Conservation (phyloP, 148 eudicot genomes). For the Amaranthus palmeri region DNA sequence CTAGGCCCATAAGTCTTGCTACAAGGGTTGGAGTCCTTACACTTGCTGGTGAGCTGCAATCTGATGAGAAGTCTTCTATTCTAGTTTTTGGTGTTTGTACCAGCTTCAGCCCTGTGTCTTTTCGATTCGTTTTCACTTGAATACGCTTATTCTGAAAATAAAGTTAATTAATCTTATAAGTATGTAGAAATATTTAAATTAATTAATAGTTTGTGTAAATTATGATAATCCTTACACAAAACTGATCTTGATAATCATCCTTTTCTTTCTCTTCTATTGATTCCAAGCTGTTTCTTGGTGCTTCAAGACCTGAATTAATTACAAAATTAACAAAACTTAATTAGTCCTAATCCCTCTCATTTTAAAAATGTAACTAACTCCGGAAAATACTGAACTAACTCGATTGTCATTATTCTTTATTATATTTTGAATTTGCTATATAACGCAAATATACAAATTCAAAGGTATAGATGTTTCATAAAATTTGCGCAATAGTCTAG, state of each 20-base stretch:
- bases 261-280: slow-evolving; percentile 26
- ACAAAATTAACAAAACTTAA: not conserved
- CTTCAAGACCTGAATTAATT: slow-evolving; percentile 47
- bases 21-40: slow-evolving; percentile 60
- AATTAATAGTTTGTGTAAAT: not conserved
- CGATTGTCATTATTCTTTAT: no score
- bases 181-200: no score
- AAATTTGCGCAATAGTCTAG: no score
- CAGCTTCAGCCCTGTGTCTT: slow-evolving; percentile 27
- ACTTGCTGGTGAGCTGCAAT: slow-evolving; percentile 36
- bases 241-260: slow-evolving; percentile 10
- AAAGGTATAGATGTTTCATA: no score
- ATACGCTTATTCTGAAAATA: slow-evolving; percentile 30
- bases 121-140: slow-evolving; percentile 41
- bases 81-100: slow-evolving; percentile 28
- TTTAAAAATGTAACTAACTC: no score
- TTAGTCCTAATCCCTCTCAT: not conserved
- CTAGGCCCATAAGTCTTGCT: slow-evolving; percentile 72
- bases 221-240: slow-evolving; percentile 33
- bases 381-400: no score
- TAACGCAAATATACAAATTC: no score
- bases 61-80: slow-evolving; percentile 37
- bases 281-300: slow-evolving; percentile 76
- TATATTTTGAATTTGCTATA: no score
- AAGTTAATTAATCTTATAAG: not conserved